A percentile compares a stretch with the other conserved stretches of the same genome.
These are phyloP conservation scores for Lolium perenne DNA, from an alignment of 176 grass and related monocot genomes.

Conservation along the genomic window DNA sequence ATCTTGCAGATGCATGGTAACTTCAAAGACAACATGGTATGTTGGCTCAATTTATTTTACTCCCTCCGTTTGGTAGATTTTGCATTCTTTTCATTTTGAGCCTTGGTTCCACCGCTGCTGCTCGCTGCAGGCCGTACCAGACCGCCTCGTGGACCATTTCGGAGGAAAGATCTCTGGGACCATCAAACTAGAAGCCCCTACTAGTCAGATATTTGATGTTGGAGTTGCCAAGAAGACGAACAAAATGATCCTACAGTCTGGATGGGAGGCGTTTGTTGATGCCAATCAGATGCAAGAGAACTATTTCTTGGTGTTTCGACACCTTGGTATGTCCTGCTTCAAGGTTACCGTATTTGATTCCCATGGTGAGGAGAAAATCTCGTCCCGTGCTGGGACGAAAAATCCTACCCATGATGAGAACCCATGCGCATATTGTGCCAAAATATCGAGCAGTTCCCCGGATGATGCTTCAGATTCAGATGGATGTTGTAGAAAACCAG, in stretches of 20 bases:
- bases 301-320: neutral
- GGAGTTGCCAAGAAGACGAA: neutral
- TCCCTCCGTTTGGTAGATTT: neutral
- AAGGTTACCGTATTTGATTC: neutral
- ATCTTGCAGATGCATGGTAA: neutral
- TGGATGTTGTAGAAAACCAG: neutral
- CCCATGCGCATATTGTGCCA: neutral
- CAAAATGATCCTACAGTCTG: neutral
- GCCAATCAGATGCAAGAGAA: neutral
- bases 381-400: neutral
- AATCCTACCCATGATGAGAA: neutral
- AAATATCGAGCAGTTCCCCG: neutral
- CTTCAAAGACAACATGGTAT: slow-evolving; percentile 2
- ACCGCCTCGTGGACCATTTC: neutral
- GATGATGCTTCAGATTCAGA: neutral
- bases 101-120: neutral
- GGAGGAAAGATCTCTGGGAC: neutral
- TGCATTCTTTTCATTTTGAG: neutral
- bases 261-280: neutral
- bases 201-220: neutral
- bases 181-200: neutral
- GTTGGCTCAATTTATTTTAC: neutral
- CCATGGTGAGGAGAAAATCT: neutral
- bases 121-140: neutral
- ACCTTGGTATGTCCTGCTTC: neutral